These are phyloP conservation scores for Niveomyces coronatus DNA, from an alignment of 2,329 filamentous ascomycete species.

Conservation along the genomic window DNA sequence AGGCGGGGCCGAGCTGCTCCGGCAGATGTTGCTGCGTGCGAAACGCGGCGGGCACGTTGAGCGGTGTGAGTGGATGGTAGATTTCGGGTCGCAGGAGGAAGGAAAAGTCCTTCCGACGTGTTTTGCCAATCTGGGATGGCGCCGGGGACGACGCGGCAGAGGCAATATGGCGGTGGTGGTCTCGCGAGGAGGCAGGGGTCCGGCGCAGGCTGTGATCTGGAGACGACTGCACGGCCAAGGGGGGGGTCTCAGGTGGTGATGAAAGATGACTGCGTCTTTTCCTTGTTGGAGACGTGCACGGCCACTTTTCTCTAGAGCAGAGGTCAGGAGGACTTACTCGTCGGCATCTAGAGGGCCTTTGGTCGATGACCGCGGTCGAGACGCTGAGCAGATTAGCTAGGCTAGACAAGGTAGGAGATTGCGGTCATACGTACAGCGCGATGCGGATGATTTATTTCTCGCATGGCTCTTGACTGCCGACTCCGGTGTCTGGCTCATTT, in stretches of 20 bases:
- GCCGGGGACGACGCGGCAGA: slow-evolving; percentile 20
- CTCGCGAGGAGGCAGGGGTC: slow-evolving; percentile 12
- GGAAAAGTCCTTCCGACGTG: slow-evolving; percentile 56
- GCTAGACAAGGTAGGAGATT: neutral
- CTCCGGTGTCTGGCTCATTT: slow-evolving; percentile 21
- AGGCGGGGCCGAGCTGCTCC: slow-evolving; percentile 50
- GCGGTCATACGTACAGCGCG: slow-evolving; percentile 21
- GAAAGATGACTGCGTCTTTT: slow-evolving; percentile 17
- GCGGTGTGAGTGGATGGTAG: slow-evolving; percentile 68
- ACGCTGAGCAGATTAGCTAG: slow-evolving; percentile 27
- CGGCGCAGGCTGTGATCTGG: slow-evolving; percentile 9
- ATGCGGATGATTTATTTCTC: slow-evolving; percentile 26
- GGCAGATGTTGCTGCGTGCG: slow-evolving; percentile 57
- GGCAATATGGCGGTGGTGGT: slow-evolving; percentile 17
- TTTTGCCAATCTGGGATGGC: slow-evolving; percentile 21
- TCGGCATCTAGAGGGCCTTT: slow-evolving; percentile 68
- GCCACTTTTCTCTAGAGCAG: no score
- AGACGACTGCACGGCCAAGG: slow-evolving; percentile 6
- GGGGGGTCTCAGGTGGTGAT: slow-evolving; percentile 17
- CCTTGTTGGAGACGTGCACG: slow-evolving; percentile 2
- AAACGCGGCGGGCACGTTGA: slow-evolving; percentile 54
- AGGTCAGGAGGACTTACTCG: slow-evolving; percentile 59
- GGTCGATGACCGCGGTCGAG: slow-evolving; percentile 58
- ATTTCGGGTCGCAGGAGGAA: slow-evolving; percentile 71
- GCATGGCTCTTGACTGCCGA: slow-evolving; percentile 22